Percentiles rank a stretch among this genome's conserved stretches.
phyloP scores from a whole-genome alignment of 2,329 filamentous ascomycete genomes.

The Fusarium transvaalense region DNA sequence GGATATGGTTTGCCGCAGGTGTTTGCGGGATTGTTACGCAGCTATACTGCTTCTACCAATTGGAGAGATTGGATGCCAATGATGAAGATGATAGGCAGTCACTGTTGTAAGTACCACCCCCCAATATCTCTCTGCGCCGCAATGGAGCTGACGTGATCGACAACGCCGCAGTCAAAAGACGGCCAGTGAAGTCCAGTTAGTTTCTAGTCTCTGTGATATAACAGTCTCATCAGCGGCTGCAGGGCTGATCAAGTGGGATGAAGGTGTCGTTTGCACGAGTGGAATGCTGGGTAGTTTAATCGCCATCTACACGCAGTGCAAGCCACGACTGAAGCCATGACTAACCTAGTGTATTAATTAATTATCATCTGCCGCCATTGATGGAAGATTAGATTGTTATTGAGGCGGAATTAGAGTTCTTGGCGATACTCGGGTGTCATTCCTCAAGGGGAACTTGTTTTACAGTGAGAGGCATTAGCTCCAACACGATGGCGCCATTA shows the following conservation, averaged over 20 bases:
- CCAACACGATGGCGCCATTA: conserved; percentile 9
- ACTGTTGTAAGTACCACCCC: conserved; percentile 14
- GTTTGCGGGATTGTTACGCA: conserved; percentile 9
- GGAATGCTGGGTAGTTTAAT: conserved; percentile 25
- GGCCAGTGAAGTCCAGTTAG: conserved; percentile 13
- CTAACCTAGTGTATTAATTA: background rate
- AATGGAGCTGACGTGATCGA: conserved; percentile 19
- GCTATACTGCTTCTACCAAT: conserved; percentile 22
- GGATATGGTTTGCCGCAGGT: conserved; percentile 22
- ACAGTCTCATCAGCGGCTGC: conserved; percentile 24
- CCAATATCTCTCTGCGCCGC: background rate
- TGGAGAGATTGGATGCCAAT: background rate
- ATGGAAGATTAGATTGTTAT: background rate
- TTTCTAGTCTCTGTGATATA: conserved; percentile 13
- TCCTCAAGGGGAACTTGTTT: conserved; percentile 21
- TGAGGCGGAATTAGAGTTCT: conserved; percentile 11
- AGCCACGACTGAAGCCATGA: background rate
- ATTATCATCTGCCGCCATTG: background rate
- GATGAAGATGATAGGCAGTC: conserved; percentile 7
- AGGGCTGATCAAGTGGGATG: conserved; percentile 16
- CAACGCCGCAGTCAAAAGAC: background rate
- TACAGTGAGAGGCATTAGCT: conserved; percentile 3
- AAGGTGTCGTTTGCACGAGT: conserved; percentile 16
- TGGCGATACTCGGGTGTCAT: conserved; percentile 7
- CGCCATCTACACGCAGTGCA: conserved; percentile 7